These are phyloP conservation scores for Claviceps capensis DNA, from an alignment of 2,329 filamentous ascomycete species.

Conservation along the genomic window DNA sequence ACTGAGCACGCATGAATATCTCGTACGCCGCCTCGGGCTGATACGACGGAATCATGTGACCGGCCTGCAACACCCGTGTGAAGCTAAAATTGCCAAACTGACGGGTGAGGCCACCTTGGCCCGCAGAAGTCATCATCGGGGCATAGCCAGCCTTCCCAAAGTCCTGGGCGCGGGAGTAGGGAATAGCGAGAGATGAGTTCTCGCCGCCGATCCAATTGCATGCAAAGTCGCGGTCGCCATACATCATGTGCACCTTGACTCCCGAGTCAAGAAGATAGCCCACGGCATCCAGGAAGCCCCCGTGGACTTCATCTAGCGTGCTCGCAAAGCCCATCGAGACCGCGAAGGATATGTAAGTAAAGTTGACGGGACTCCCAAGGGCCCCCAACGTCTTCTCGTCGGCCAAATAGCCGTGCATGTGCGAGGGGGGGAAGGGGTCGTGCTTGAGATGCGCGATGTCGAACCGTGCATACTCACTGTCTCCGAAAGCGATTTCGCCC, in stretches of 20 bases:
- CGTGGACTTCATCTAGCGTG: constrained; percentile 44
- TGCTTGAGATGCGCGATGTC: constrained; percentile 42
- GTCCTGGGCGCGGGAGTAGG: constrained; percentile 29
- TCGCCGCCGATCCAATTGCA: constrained; percentile 60
- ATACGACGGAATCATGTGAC: constrained; percentile 47
- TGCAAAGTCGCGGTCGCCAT: constrained; percentile 48
- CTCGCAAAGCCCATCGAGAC: constrained; percentile 40
- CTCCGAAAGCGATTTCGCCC: constrained; percentile 41
- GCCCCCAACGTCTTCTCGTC: constrained; percentile 39
- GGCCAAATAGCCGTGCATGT: constrained; percentile 50
- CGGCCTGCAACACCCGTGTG: constrained; percentile 50
- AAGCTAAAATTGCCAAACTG: constrained; percentile 63
- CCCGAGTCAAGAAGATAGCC: constrained; percentile 46
- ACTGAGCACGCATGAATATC: constrained; percentile 45
- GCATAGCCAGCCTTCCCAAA: constrained; percentile 54
- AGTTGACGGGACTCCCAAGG: constrained; percentile 49
- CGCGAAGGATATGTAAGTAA: constrained; percentile 29
- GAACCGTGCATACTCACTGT: constrained; percentile 39
- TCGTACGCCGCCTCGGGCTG: constrained; percentile 43
- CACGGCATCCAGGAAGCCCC: constrained; percentile 35
- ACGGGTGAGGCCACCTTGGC: constrained; percentile 53
- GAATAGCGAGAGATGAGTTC: constrained; percentile 49
- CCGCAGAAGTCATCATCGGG: constrained; percentile 49
- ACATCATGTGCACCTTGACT: constrained; percentile 58
- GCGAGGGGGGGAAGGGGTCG: constrained; percentile 51